Evolutionary conservation across 2,329 filamentous ascomycete species (phyloP).

Genomic region (Helicocarpus griseus): DNA sequence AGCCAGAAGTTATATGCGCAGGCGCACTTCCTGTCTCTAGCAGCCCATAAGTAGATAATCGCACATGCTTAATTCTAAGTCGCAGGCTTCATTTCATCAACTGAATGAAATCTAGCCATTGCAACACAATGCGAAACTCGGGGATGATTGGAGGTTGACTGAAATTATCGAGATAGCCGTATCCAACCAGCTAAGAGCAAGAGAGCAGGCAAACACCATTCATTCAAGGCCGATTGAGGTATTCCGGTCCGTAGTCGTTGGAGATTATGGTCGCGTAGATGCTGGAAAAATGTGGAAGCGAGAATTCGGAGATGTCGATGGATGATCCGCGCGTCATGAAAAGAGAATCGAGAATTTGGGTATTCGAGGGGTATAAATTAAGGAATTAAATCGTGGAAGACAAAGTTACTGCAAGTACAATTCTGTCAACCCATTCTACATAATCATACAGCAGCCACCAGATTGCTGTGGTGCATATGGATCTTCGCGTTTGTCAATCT

Average conservation of each 20-base stretch:
- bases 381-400: background rate
- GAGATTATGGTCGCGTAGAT: background rate
- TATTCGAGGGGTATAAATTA: background rate
- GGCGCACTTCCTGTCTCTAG: background rate
- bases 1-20: background rate
- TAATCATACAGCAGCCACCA: conserved; percentile 87
- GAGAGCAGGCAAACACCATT: background rate
- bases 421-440: conserved; percentile 48
- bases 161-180: background rate
- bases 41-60: background rate
- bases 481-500: conserved; percentile 90
- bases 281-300: background rate
- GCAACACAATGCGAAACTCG: background rate
- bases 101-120: background rate
- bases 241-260: conserved; percentile 1
- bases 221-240: background rate
- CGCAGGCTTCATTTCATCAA: background rate
- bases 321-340: conserved; percentile 5
- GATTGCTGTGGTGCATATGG: conserved; percentile 96
- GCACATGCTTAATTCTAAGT: background rate
- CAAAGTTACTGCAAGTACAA: background rate
- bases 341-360: background rate
- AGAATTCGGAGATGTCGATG: conserved; percentile 10
- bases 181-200: background rate
- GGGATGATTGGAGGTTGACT: background rate